These are phyloP conservation scores for Neonectria sp. DNA, from an alignment of 2,329 filamentous ascomycete genomes.

Conservation along the genomic window DNA sequence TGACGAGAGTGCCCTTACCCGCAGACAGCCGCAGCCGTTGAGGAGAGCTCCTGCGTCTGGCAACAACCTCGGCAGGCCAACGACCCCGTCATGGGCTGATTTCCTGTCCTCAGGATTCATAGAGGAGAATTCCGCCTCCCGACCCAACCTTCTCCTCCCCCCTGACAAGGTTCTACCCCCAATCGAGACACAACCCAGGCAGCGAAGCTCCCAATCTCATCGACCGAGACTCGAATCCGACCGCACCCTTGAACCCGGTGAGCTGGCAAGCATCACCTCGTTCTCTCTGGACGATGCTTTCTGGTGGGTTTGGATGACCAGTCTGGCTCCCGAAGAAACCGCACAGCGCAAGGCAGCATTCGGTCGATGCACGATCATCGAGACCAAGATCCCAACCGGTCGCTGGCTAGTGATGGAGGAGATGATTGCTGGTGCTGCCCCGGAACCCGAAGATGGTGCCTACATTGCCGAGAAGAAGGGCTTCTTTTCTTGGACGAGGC, in stretches of 20 bases:
- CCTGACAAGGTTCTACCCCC: slow-evolving; percentile 93
- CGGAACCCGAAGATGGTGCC: slow-evolving; percentile 85
- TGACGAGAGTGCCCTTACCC: slow-evolving; percentile 64
- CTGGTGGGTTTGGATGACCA: slow-evolving; percentile 99
- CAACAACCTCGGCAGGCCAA: slow-evolving; percentile 83
- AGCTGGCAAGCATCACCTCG: slow-evolving; percentile 90
- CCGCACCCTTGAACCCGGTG: slow-evolving; percentile 84
- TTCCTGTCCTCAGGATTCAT: slow-evolving; percentile 95
- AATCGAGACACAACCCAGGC: slow-evolving; percentile 79
- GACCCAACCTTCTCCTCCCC: slow-evolving; percentile 82
- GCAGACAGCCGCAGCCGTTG: slow-evolving; percentile 65
- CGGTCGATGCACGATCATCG: slow-evolving; percentile 91
- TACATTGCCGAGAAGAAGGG: slow-evolving; percentile 97
- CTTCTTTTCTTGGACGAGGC: slow-evolving; percentile 88
- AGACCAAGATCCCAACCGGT: slow-evolving; percentile 85
- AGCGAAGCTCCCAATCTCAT: slow-evolving; percentile 90
- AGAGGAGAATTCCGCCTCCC: slow-evolving; percentile 75
- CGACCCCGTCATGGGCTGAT: slow-evolving; percentile 98
- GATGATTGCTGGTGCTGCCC: slow-evolving; percentile 92
- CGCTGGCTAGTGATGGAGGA: slow-evolving; percentile 97
- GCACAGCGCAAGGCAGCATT: slow-evolving; percentile 90
- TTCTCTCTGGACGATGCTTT: slow-evolving; percentile 95
- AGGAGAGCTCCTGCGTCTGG: slow-evolving; percentile 78
- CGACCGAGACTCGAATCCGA: slow-evolving; percentile 79
- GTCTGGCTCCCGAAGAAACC: slow-evolving; percentile 92